phyloP scores from a whole-genome alignment of 352 stramenopile species.

The Phytophthora capsici region DNA sequence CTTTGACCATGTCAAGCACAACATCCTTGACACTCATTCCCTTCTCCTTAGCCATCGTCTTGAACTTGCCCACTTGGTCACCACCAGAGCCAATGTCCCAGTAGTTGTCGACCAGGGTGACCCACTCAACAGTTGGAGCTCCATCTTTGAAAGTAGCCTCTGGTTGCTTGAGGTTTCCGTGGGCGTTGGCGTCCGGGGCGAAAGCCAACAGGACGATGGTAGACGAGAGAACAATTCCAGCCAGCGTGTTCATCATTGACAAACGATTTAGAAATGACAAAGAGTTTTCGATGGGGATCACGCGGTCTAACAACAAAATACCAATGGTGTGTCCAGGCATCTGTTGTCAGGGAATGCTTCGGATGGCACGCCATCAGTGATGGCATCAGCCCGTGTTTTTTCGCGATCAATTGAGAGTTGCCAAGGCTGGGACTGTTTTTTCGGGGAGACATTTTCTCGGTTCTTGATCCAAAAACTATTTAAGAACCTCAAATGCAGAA shows the following conservation, averaged over 20 bases:
- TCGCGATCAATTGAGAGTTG: too few relatives aligned
- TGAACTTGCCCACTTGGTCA: conserved; percentile 38
- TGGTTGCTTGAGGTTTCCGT: conserved; percentile 32
- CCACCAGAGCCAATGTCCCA: conserved; percentile 38
- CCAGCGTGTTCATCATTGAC: neutral
- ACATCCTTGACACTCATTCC: conserved; percentile 41
- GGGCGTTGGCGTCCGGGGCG: conserved; percentile 12
- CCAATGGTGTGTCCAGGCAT: too few relatives aligned
- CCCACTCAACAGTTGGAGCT: conserved; percentile 13
- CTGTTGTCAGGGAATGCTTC: too few relatives aligned
- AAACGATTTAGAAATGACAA: conserved; percentile 3
- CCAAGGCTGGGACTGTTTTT: too few relatives aligned
- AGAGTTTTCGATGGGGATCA: neutral
- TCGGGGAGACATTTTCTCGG: too few relatives aligned
- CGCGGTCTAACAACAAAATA: too few relatives aligned
- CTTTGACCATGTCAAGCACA: conserved; percentile 39
- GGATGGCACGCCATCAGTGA: too few relatives aligned
- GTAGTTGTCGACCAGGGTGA: conserved; percentile 33
- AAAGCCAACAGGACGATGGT: conserved; percentile 14
- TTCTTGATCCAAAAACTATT: too few relatives aligned
- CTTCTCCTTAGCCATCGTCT: conserved; percentile 37
- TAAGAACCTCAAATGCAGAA: too few relatives aligned
- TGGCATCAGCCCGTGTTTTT: too few relatives aligned
- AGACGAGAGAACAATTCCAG: conserved; percentile 6
- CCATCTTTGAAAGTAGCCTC: conserved; percentile 19